Percentiles rank a stretch among this genome's conserved stretches.
These are phyloP conservation scores for Calocybe gangraenosa DNA, from an alignment of 768 basidiomycete species.

Conservation along the genomic window DNA sequence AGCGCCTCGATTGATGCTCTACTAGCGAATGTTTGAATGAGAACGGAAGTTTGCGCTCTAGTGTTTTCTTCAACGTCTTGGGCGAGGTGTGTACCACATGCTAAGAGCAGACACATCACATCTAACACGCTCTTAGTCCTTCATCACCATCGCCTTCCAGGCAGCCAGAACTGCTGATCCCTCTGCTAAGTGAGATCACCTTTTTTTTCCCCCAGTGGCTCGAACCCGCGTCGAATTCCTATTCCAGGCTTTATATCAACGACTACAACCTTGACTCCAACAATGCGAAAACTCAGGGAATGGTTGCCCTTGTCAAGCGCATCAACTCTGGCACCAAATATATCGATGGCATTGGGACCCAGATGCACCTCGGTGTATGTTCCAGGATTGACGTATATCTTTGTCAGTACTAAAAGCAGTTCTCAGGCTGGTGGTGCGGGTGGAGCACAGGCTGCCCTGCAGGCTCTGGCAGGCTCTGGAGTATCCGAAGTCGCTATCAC, in stretches of 20 bases:
- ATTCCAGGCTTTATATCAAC: conserved; percentile 32
- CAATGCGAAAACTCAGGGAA: conserved; percentile 40
- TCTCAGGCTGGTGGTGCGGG: conserved; percentile 34
- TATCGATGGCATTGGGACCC: conserved; percentile 50
- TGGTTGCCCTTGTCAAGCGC: conserved; percentile 34
- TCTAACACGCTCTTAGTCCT: conserved; percentile 24
- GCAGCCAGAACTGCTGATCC: conserved; percentile 47
- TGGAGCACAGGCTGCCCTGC: conserved; percentile 38
- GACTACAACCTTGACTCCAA: conserved; percentile 47
- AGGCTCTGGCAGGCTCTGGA: conserved; percentile 38
- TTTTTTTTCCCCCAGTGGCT: not conserved
- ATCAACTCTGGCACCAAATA: conserved; percentile 32
- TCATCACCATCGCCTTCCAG: conserved; percentile 48
- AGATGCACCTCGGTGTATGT: conserved; percentile 37
- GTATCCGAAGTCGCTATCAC: conserved; percentile 45
- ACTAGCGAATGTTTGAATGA: conserved; percentile 48
- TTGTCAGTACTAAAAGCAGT: not conserved
- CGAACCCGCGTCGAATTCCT: not conserved
- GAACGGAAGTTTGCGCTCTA: conserved; percentile 40
- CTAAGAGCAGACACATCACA: not conserved
- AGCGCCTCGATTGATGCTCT: not conserved
- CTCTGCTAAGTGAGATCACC: conserved; percentile 39
- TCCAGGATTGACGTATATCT: not conserved
- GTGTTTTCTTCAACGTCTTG: conserved; percentile 47
- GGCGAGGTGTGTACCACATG: conserved; percentile 27